Evolutionary conservation across 164 flowering plant genomes (phyloP).

Genomic region (Paratinospora sagittata): DNA sequence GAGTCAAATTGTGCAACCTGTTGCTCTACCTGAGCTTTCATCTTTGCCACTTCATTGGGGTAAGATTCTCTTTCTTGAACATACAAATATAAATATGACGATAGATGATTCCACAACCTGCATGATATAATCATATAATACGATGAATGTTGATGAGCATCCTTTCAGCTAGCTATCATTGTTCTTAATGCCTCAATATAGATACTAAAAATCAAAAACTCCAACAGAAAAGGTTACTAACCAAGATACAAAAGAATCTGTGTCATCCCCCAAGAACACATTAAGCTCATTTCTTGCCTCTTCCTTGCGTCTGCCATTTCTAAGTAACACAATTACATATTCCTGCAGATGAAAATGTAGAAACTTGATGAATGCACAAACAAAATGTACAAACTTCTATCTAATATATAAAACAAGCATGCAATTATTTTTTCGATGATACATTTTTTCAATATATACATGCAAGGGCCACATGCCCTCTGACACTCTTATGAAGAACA

Average conservation of each 20-base stretch:
- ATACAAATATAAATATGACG: conserved; percentile 52
- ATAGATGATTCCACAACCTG: conserved; percentile 96
- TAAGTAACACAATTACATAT: conserved; percentile 83
- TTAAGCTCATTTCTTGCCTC: conserved; percentile 82
- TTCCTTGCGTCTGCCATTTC: conserved; percentile 78
- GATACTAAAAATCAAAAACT: not conserved
- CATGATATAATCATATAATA: conserved; percentile 8
- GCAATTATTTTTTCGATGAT: not conserved
- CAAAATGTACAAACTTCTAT: not conserved
- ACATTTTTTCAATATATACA: not conserved
- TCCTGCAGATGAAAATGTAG: conserved; percentile 48
- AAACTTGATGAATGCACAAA: conserved; percentile 4
- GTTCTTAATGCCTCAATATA: too few species aligned
- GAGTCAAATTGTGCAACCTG: conserved; percentile 20
- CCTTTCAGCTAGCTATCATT: not conserved
- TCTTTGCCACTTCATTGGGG: conserved; percentile 29
- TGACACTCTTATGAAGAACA: not conserved
- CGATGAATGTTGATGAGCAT: not conserved
- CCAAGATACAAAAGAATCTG: conserved; percentile 76
- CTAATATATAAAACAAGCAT: not conserved
- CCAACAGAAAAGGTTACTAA: conserved; percentile 22
- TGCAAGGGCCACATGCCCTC: not conserved
- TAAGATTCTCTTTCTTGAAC: conserved; percentile 36
- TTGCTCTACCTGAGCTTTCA: conserved; percentile 22
- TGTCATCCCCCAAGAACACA: conserved; percentile 90